Base-by-base conservation (phyloP, 2,329 filamentous ascomycete species). In the Tolypocladium album region DNA sequence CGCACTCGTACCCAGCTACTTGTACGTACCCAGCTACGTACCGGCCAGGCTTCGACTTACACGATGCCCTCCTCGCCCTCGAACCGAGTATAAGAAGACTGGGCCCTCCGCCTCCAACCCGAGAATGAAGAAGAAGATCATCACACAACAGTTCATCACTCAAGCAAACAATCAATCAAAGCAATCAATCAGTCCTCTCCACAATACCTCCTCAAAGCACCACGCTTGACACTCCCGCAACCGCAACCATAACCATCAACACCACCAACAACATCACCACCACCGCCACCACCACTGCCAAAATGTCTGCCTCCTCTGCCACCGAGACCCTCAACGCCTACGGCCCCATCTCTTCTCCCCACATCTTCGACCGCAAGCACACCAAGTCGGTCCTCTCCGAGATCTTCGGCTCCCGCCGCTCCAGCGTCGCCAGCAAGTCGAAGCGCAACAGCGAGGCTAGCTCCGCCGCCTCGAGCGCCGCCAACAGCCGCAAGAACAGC, bases 261-360 rank as follows among this genome's bases (percentile, higher is more conserved):
- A 40, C 12, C 34, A 39, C 1, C 53, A 55, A 2, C 38, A 55
- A 6, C 53, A 57, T 12, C 56, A 57, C 31, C 56, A 52, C 34
- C 31, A 43, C 7, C 55, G 22, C 22, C 20, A 38, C n/a, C 27
- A 31, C 22, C 39, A n/a, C 58, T 11, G 9, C 22, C 53, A 60
- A 57, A 57, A 60, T 60, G 58, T 50, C 43, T 38, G 34, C 38
- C 52, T 55, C 55, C 31, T 24, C 55, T 43, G 57, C 57, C 57
- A 47, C 58, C 57, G 53, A 61, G 60, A 50, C 59, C 61, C 55
- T 58, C 61, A 62, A 61, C 55, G 61, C 59, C 61, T 59, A 59
- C 56, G 61, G 57, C 56, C 58, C 60, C 58, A 27, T 61, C 60
- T 59, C 61, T 20, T 57, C 58, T 34, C 60, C 58, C 52, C 45